phyloP scores from a whole-genome alignment of 768 basidiomycete genomes.

The Coprinopsis marcescibilis region DNA sequence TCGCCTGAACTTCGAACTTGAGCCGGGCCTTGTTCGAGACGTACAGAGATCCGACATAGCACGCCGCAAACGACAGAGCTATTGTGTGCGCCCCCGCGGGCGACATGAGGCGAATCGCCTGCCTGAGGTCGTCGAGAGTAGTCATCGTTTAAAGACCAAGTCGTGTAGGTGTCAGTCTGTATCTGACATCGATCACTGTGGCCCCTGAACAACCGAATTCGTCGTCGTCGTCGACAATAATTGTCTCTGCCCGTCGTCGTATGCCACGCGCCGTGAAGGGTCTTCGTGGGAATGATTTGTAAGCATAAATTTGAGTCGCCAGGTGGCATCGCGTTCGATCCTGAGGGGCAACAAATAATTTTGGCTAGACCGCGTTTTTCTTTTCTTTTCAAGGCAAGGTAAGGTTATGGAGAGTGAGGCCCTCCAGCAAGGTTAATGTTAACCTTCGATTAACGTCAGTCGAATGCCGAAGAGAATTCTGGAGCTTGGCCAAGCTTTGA shows the following conservation, averaged over 20 bases:
- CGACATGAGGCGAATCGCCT: background rate
- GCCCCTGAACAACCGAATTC: background rate
- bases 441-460: too few species aligned
- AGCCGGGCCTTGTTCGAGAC: conserved; percentile 60
- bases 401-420: too few species aligned
- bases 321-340: background rate
- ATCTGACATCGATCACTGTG: background rate
- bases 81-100: conserved; percentile 34
- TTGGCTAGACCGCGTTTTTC: background rate
- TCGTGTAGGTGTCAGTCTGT: background rate
- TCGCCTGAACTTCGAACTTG: conserved; percentile 34
- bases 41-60: conserved; percentile 85
- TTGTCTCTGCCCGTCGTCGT: background rate
- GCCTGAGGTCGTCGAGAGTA: background rate
- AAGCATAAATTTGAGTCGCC: background rate
- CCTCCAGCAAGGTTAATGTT: too few species aligned
- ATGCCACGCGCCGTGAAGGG: background rate
- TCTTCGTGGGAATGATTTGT: background rate
- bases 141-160: background rate
- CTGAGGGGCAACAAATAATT: background rate
- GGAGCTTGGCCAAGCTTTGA: too few species aligned
- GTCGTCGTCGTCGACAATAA: background rate
- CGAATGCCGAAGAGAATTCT: too few species aligned
- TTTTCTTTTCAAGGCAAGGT: too few species aligned
- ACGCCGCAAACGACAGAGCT: conserved; percentile 51